Percentiles rank a stretch among this genome's conserved stretches.
phyloP scores from a whole-genome alignment of 768 basidiomycete species.

The Leccinum subgranulosum region DNA sequence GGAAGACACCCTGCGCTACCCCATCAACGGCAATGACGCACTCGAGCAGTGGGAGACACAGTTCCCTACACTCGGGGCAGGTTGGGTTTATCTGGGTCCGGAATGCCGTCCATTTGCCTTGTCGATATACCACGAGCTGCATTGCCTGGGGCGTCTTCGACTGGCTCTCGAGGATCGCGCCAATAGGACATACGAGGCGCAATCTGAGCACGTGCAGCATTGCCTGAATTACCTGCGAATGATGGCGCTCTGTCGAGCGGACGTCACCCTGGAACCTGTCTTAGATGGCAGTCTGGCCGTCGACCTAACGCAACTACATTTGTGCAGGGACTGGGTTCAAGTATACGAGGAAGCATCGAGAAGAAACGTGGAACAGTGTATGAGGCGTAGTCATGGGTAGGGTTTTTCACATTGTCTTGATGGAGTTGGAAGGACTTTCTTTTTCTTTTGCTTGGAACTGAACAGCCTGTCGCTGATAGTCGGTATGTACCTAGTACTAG shows the following conservation, averaged over 20 bases:
- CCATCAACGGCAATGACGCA: slow-evolving; percentile 23
- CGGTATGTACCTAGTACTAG: no score
- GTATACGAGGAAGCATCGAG: slow-evolving; percentile 22
- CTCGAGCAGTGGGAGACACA: slow-evolving; percentile 21
- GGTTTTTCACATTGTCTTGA: not conserved
- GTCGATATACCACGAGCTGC: slow-evolving; percentile 38
- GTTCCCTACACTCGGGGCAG: slow-evolving; percentile 16
- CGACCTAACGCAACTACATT: slow-evolving; percentile 21
- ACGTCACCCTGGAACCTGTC: slow-evolving; percentile 47
- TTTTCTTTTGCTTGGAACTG: not conserved
- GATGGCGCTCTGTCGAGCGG: slow-evolving; percentile 43
- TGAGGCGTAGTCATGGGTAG: slow-evolving; percentile 1
- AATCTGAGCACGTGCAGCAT: slow-evolving; percentile 33
- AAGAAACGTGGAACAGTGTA: slow-evolving; percentile 11
- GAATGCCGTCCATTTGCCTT: slow-evolving; percentile 32
- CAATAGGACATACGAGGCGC: slow-evolving; percentile 16
- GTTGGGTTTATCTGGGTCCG: slow-evolving; percentile 27
- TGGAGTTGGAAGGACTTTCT: not conserved
- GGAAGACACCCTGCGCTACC: slow-evolving; percentile 26
- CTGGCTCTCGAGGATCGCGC: slow-evolving; percentile 16
- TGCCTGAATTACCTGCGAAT: slow-evolving; percentile 50
- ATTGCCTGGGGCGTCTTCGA: slow-evolving; percentile 34
- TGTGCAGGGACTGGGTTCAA: slow-evolving; percentile 27
- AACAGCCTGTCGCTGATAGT: not conserved
- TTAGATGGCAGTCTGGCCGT: slow-evolving; percentile 14